These are phyloP conservation scores for Yarrowia yakushimensis DNA, from an alignment of 805 yeast genomes.

Conservation along the genomic window DNA sequence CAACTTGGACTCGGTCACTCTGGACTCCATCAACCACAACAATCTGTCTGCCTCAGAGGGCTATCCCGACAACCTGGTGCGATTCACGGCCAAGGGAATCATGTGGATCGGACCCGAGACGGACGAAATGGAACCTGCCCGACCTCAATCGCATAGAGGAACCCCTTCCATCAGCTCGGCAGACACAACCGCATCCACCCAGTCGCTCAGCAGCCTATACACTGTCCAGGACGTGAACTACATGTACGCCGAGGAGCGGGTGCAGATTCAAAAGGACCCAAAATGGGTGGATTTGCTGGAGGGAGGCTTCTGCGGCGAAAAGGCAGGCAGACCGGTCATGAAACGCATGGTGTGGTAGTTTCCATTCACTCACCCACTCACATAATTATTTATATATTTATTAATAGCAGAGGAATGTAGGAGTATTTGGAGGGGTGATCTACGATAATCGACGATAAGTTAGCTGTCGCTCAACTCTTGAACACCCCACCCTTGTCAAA, in stretches of 20 bases:
- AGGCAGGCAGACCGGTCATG: conserved; percentile 19
- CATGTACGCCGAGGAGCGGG: conserved; percentile 16
- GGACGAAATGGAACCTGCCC: not conserved
- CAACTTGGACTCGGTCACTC: not conserved
- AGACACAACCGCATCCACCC: not conserved
- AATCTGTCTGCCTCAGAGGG: not conserved
- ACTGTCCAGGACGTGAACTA: conserved; percentile 20
- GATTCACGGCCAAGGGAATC: conserved; percentile 22
- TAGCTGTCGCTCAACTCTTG: too few relatives aligned
- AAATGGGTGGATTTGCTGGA: conserved; percentile 8
- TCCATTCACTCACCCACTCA: not conserved
- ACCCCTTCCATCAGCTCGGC: conserved; percentile 10
- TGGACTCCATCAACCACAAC: not conserved
- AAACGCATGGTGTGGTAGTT: conserved; percentile 13
- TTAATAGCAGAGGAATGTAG: too few relatives aligned
- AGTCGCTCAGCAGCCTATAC: conserved; percentile 5
- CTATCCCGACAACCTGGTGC: not conserved
- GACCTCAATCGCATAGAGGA: not conserved
- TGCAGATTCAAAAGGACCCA: not conserved
- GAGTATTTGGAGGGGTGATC: too few relatives aligned
- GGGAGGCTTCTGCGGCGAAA: conserved; percentile 19
- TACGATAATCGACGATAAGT: too few relatives aligned
- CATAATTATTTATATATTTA: not conserved
- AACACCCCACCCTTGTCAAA: too few relatives aligned
- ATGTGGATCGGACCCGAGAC: conserved; percentile 23